Base-by-base conservation (phyloP, 2,329 filamentous ascomycete genomes). In the Metarhizium sp. region DNA sequence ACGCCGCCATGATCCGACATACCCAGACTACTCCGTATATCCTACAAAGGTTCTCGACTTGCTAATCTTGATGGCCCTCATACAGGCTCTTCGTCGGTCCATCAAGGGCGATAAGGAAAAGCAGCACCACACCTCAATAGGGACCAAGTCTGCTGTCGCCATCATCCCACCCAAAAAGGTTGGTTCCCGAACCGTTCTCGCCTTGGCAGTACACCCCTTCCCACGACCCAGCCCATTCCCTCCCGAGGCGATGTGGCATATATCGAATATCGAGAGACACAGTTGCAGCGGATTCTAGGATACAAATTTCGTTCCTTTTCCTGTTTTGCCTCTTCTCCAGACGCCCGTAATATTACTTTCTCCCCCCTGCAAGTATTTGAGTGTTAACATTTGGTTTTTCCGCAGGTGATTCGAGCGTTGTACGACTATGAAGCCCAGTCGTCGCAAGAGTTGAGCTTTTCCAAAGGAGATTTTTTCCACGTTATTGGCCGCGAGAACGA, bases 401-500 rank as follows among this genome's bases (percentile, higher is more conserved):
- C 51, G 53, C 42, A 96, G 92, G 92, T 99, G 58, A 99, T 99
- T 71, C 91, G 92, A 77, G 94, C 94, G 34, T 86, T 96, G 57
- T 96, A 95, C 79, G 90, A 95, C 71, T 95, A 95, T 74, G 81
- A 87, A 66, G 88, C 91, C 57, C 81, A 87, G 66, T 83, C 84
- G 58, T 74, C 75, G 53, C 87, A 92, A 69, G 86, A 96, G 75
- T 79, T 99, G 65, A 87, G 88, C 69, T 99, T 99, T 73, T 90
- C 86, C 61, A 88, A 90, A 69, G 94, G 94, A 67, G 94, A 99
- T 71, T 99, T 97, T 72, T 94, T 99, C 70, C 92, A 97, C 76
- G 94, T 99, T 61, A 92, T 97, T 71, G 90, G 89, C 66, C 87
- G 92, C 71, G 94, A 97, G 75, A 87, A 96, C 77, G 92, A 97